Base-by-base conservation (phyloP, 164 flowering plant genomes). In the Vitis amurensis region DNA sequence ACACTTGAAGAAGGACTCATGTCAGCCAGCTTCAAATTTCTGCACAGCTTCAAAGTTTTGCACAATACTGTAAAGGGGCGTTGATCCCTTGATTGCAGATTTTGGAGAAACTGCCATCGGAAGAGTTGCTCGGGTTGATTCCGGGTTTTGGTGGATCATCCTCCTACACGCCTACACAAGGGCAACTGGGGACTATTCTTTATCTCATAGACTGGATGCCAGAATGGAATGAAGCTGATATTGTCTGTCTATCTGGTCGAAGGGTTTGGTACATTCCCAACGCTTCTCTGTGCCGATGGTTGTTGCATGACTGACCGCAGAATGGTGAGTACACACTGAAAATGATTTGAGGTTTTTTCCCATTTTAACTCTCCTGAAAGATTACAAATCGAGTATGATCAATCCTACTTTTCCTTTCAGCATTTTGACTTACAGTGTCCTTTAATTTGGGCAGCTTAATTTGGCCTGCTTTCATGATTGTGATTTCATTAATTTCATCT, bases 111-210 rank as follows among this genome's bases (percentile, higher is more conserved):
- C 69, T 59, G 80, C 80, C n/a, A 78, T 74, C 8, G 80, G 80
- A 55, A 66, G 77, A 56, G 80, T 78, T 47, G 80, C 77, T 53
- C 80, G 77, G 3, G 74, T 78, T 29, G 80, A 78, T 29, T 78
- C 80, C 2, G 80, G 80, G 5, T 78, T 78, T 69, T 78, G 80
- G 80, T 78, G 75, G 80, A 78, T 78, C 4, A 78, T 78, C 57
- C 69, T 78, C 13, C 72, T 74, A 11, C 80, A 74, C 37, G 80
- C 80, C 2, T 77, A 78, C 52, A 74, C 77, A n/a, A 78, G 73
- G 63, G 68, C 80, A 9, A 78, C 80, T 11, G 80, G 80, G 12
- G 80, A 78, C 27, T 19, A 31, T 9, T 29, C 77, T 51, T 52
- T 78, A 56, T 69, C 80, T 50, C 70, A 74, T 19, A 66, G 66